phyloP scores from a whole-genome alignment of 768 basidiomycete species.

The Tricholoma terreum region DNA sequence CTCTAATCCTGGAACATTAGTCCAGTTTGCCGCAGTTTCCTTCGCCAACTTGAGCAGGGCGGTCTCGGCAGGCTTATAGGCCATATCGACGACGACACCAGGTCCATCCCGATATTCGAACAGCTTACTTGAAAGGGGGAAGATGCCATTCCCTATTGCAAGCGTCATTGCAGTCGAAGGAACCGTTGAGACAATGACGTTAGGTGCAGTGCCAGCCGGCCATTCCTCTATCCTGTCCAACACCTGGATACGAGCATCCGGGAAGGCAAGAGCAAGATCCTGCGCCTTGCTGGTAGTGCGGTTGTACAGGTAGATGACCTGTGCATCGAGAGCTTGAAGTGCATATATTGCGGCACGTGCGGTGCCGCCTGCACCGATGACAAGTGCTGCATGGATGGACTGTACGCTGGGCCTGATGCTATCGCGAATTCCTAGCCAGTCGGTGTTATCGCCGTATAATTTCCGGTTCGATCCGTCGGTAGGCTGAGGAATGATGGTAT shows the following conservation, averaged over 20 bases:
- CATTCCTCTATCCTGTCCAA: conserved; percentile 57
- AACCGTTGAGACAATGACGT: conserved; percentile 85
- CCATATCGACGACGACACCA: conserved; percentile 88
- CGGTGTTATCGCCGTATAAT: conserved; percentile 93
- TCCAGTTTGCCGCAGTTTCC: conserved; percentile 54
- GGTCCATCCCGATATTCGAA: conserved; percentile 50
- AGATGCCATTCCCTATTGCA: conserved; percentile 23
- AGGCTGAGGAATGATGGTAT: conserved; percentile 73
- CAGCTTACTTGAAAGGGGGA: conserved; percentile 55
- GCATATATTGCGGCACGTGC: conserved; percentile 94
- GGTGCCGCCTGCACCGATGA: conserved; percentile 95
- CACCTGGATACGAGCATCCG: conserved; percentile 55
- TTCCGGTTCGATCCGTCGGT: conserved; percentile 39
- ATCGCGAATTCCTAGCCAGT: conserved; percentile 85
- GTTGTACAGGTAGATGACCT: conserved; percentile 83
- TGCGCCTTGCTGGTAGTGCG: conserved; percentile 75
- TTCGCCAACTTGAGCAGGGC: conserved; percentile 72
- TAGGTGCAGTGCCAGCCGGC: conserved; percentile 39
- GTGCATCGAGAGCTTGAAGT: conserved; percentile 62
- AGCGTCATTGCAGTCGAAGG: conserved; percentile 63
- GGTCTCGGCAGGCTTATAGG: conserved; percentile 87
- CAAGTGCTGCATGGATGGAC: conserved; percentile 54
- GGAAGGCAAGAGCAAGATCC: conserved; percentile 65
- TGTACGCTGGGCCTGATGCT: conserved; percentile 45
- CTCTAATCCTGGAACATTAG: conserved; percentile 72